phyloP scores from a whole-genome alignment of 2,329 filamentous ascomycete species.

The Fusarium cicatricum region DNA sequence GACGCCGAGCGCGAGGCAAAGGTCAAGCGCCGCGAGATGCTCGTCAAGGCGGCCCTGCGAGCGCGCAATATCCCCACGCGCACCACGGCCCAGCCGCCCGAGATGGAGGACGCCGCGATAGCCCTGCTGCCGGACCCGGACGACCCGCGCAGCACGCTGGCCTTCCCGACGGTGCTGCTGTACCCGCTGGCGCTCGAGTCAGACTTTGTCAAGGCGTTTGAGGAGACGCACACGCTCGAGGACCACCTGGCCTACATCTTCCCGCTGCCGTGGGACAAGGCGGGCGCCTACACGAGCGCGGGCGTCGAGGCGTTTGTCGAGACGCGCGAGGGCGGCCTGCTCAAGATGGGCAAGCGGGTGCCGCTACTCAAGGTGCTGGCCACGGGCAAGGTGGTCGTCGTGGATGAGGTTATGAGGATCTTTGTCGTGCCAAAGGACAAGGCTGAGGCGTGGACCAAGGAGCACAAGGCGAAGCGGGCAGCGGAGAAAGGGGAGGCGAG shows the following conservation, averaged over 20 bases:
- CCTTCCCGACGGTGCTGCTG: conserved; percentile 81
- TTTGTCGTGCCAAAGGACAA: conserved; percentile 80
- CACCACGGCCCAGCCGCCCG: conserved; percentile 75
- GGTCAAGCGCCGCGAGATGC: conserved; percentile 63
- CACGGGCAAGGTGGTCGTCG: conserved; percentile 82
- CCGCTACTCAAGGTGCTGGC: conserved; percentile 76
- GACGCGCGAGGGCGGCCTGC: conserved; percentile 78
- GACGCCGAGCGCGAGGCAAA: conserved; percentile 65
- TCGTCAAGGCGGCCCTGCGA: conserved; percentile 71
- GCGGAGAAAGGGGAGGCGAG: conserved; percentile 50
- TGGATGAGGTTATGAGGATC: conserved; percentile 84
- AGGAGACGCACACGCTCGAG: conserved; percentile 76
- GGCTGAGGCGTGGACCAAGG: conserved; percentile 79
- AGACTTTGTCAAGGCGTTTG: conserved; percentile 90
- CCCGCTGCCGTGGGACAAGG: conserved; percentile 84
- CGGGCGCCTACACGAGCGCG: conserved; percentile 69
- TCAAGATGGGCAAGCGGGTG: conserved; percentile 91
- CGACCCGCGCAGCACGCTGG: conserved; percentile 75
- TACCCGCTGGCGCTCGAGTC: conserved; percentile 85
- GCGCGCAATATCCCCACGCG: conserved; percentile 76
- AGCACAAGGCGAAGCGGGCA: conserved; percentile 81
- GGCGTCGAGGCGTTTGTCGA: conserved; percentile 90
- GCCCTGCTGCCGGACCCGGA: conserved; percentile 75
- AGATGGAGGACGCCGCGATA: conserved; percentile 85
- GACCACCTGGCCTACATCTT: conserved; percentile 88